Conservation (phyloP, 768 basidiomycete genomes). For the Amanita exitialis region DNA sequence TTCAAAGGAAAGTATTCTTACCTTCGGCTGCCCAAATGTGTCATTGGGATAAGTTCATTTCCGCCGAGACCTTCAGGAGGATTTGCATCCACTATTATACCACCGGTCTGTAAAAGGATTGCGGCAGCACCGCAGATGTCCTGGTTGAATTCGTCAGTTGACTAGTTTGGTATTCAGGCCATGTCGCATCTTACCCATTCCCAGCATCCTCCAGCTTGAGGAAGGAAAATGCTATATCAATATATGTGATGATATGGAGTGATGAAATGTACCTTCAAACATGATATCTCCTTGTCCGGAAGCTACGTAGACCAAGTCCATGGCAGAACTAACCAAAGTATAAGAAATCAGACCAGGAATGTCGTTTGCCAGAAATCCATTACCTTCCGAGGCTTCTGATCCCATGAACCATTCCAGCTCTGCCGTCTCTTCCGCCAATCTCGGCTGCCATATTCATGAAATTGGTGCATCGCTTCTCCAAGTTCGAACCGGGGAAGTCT, state of each 20-base stretch:
- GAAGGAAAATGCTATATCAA: background rate
- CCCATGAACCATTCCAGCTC: conserved; percentile 17
- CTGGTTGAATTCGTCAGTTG: conserved; percentile 1
- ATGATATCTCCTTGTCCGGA: conserved; percentile 17
- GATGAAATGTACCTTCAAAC: conserved; percentile 12
- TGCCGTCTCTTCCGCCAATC: conserved; percentile 14
- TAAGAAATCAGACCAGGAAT: background rate
- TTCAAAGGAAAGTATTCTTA: background rate
- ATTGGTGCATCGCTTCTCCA: conserved; percentile 14
- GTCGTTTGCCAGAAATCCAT: background rate
- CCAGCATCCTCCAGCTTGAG: conserved; percentile 15
- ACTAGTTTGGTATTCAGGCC: background rate
- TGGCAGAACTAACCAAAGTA: conserved; percentile 11
- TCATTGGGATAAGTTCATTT: conserved; percentile 14
- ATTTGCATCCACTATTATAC: conserved; percentile 16
- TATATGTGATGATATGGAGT: background rate
- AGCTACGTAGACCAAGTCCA: conserved; percentile 18
- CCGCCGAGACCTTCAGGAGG: conserved; percentile 10
- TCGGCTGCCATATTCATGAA: conserved; percentile 17
- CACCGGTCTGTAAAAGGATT: conserved; percentile 17
- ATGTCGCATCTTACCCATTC: conserved; percentile 13
- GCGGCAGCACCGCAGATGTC: conserved; percentile 16
- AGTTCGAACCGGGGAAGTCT: conserved; percentile 13
- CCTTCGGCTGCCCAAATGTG: conserved; percentile 13
- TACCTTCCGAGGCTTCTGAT: conserved; percentile 17